Conservation (phyloP, 768 basidiomycete species). For the Tephrocybe sp. region DNA sequence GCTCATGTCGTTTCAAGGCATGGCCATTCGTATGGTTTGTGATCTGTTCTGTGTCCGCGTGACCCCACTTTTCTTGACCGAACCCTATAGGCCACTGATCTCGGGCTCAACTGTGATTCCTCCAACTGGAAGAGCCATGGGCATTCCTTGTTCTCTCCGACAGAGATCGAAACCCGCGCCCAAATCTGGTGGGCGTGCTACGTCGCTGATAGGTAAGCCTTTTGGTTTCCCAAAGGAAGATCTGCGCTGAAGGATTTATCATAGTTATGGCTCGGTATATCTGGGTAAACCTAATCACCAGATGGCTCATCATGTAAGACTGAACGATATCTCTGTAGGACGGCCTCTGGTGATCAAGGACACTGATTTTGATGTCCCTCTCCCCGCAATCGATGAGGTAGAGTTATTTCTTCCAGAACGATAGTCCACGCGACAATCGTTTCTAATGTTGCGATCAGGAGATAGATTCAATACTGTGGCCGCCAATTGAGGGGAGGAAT, state of each 20-base stretch:
- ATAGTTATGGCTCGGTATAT: constrained; percentile 70
- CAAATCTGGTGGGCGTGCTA: constrained; percentile 84
- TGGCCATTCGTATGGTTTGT: constrained; percentile 74
- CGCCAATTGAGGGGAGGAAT: constrained; percentile 37
- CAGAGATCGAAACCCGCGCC: constrained; percentile 69
- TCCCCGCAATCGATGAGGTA: constrained; percentile 59
- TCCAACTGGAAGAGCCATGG: constrained; percentile 71
- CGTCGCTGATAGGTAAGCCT: constrained; percentile 62
- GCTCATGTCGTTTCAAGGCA: constrained; percentile 38
- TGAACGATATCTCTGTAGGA: constrained; percentile 41
- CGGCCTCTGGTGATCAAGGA: constrained; percentile 70
- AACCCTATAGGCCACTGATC: constrained; percentile 64
- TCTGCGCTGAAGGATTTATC: background rate
- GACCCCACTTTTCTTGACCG: constrained; percentile 5
- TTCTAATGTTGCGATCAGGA: constrained; percentile 36
- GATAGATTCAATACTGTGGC: constrained; percentile 59
- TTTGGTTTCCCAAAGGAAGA: background rate
- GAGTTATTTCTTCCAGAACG: constrained; percentile 9
- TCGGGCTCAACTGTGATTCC: constrained; percentile 79
- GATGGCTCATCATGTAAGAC: too few species aligned
- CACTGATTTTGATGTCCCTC: constrained; percentile 65
- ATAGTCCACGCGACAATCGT: background rate
- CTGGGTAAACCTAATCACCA: constrained; percentile 51
- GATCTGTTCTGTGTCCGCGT: background rate
- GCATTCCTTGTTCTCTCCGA: constrained; percentile 56